Percentiles rank a stretch among this genome's conserved stretches.
Conservation (phyloP, 371 early-diverging fungal species). For the Zopfochytrium polystomum region DNA sequence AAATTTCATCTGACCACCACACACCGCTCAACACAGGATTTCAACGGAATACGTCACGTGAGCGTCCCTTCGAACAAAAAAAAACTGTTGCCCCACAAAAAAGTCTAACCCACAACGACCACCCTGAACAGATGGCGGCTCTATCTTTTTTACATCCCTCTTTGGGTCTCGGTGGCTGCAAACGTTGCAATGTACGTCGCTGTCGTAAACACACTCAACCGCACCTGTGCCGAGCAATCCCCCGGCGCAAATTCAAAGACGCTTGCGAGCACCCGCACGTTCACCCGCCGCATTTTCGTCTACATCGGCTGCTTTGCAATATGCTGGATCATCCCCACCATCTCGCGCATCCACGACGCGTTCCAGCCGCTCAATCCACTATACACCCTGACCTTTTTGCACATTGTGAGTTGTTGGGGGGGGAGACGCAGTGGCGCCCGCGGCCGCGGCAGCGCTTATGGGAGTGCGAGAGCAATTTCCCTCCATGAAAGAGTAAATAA, state of each 20-base stretch:
- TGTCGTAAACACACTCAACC: neutral
- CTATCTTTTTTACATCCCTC: neutral
- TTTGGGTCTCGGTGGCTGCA: neutral
- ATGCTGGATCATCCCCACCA: neutral
- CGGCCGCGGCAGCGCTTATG: neutral
- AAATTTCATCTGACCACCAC: no score
- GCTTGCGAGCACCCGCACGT: neutral
- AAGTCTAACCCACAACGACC: no score
- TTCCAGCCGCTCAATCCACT: neutral
- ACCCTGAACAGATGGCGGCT: neutral
- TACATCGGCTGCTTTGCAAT: neutral
- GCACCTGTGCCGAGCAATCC: neutral
- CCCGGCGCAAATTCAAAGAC: neutral
- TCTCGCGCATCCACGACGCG: neutral
- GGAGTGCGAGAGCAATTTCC: neutral
- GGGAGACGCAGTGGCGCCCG: neutral
- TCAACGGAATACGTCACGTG: no score
- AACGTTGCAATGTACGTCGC: neutral
- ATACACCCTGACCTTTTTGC: neutral
- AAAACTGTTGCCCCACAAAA: no score
- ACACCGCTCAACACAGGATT: no score
- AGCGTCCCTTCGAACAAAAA: no score
- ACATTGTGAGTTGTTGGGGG: neutral
- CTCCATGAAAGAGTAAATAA: no score
- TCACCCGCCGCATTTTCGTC: neutral